phyloP scores from a whole-genome alignment of 345 rosid species.

The Eucalyptus camaldulensis region DNA sequence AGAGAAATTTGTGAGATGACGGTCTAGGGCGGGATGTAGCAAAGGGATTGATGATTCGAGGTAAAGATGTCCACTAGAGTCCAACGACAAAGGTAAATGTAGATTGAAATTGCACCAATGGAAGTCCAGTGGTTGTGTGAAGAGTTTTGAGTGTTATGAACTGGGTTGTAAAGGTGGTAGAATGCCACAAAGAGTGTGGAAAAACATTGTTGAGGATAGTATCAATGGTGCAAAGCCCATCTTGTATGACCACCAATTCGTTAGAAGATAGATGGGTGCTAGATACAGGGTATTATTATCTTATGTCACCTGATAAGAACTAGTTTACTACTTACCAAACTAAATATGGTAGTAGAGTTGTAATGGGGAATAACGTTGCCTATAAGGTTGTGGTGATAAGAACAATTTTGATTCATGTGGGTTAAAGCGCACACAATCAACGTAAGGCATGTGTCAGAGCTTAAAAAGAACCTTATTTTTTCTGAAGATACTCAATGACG shows the following conservation, averaged over 20 bases:
- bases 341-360: not conserved
- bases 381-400: not conserved
- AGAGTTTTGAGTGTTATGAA: not conserved
- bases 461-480: not conserved
- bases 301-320: not conserved
- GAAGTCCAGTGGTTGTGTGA: not conserved
- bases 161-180: not conserved
- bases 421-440: not conserved
- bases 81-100: not conserved
- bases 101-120: not conserved
- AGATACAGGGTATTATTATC: not conserved
- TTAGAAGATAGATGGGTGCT: not conserved
- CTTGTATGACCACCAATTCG: not conserved
- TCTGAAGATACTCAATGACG: too few relatives aligned
- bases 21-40: too few relatives aligned
- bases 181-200: not conserved
- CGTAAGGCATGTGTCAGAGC: too few relatives aligned
- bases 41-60: too few relatives aligned
- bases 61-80: not conserved
- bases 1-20: too few relatives aligned
- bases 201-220: not conserved
- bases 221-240: not conserved
- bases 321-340: not conserved
- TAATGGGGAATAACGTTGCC: not conserved
- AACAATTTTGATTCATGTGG: not conserved